Conservation (phyloP, 1,284 basidiomycete genomes). For the Singerocomus inundabilis region DNA sequence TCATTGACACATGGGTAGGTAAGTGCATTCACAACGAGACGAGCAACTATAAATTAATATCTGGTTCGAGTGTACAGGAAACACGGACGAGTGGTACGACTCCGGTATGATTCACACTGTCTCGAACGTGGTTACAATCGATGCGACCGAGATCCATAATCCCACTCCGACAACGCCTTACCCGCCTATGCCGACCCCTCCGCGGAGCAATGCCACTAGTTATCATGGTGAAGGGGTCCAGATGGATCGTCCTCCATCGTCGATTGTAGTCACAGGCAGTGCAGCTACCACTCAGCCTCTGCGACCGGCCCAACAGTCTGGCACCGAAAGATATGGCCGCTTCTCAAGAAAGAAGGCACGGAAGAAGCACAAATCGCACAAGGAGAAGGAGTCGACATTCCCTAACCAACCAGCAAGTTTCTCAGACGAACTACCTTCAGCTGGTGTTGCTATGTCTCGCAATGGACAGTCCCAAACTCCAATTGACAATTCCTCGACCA, state of each 20-base stretch:
- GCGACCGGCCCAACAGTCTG: background rate
- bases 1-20: conserved; percentile 44
- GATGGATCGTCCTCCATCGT: background rate
- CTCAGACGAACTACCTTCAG: background rate
- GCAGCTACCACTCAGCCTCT: conserved; percentile 1
- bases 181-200: background rate
- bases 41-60: background rate
- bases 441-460: background rate
- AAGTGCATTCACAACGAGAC: conserved; percentile 13
- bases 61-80: conserved; percentile 8
- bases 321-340: background rate
- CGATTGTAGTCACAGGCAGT: background rate
- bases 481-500: background rate
- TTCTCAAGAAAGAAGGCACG: conserved; percentile 8
- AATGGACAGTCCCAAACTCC: conserved; percentile 4
- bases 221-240: background rate
- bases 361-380: conserved; percentile 19
- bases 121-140: conserved; percentile 8
- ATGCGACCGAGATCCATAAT: conserved; percentile 3
- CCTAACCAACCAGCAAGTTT: background rate
- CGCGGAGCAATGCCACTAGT: background rate
- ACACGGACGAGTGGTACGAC: conserved; percentile 31
- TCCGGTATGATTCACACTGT: conserved; percentile 16
- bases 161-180: background rate
- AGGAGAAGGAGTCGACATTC: conserved; percentile 2